A percentile compares a stretch with the other conserved stretches of the same genome.
Evolutionary conservation across 169 alveolate genomes (phyloP).

Genomic region (Cryptosporidium bovis): DNA sequence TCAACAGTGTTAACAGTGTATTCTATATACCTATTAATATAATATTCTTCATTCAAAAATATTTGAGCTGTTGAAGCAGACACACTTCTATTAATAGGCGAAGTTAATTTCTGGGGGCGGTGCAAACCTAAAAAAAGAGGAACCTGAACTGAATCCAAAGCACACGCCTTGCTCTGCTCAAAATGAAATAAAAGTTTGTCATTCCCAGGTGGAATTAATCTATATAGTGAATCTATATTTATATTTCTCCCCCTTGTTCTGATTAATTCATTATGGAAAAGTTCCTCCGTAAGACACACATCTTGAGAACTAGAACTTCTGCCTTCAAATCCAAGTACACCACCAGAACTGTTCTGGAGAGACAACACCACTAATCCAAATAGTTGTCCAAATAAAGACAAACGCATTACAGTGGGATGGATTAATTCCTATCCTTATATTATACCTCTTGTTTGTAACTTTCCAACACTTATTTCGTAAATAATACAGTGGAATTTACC

Average conservation of each 20-base stretch:
- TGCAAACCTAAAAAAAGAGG: slow-evolving; percentile 58
- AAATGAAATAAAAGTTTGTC: slow-evolving; percentile 27
- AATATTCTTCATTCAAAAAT: slow-evolving; percentile 47
- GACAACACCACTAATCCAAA: too few relatives aligned
- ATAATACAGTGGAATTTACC: too few relatives aligned
- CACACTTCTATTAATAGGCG: slow-evolving; percentile 54
- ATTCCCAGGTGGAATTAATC: slow-evolving; percentile 54
- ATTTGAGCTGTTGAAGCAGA: slow-evolving; percentile 39
- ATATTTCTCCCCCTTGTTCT: background rate
- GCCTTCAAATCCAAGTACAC: too few relatives aligned
- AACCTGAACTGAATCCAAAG: slow-evolving; percentile 31
- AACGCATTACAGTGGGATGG: too few relatives aligned
- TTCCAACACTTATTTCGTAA: too few relatives aligned
- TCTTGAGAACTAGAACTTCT: too few relatives aligned
- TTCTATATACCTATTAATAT: slow-evolving; percentile 39
- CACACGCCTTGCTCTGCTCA: slow-evolving; percentile 29
- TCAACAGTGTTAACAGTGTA: slow-evolving; percentile 32
- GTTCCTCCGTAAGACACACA: background rate
- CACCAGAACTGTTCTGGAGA: too few relatives aligned
- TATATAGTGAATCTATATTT: slow-evolving; percentile 39
- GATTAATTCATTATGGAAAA: background rate
- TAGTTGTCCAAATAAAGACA: too few relatives aligned
- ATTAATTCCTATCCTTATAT: too few relatives aligned
- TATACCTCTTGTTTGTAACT: too few relatives aligned
- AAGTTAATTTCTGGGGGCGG: slow-evolving; percentile 38